These are phyloP conservation scores for Suillus sp. DNA, from an alignment of 768 basidiomycete genomes.

Conservation along the genomic window DNA sequence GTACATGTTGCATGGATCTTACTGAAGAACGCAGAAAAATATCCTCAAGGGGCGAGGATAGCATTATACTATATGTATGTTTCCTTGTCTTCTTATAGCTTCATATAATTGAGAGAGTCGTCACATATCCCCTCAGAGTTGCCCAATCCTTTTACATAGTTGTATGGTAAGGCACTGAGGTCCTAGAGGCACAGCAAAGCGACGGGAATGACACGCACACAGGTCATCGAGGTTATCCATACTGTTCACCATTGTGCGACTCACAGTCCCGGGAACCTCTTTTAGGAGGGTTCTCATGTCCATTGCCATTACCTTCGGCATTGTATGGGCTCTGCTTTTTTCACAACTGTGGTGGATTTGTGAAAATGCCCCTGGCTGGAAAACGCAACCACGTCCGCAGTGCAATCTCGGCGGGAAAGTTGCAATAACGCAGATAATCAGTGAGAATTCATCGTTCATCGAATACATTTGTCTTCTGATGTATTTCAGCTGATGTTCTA, in stretches of 20 bases:
- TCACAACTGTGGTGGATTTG: slow-evolving; percentile 1
- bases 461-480: not conserved
- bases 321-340: not conserved
- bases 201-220: not conserved
- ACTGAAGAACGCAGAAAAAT: not conserved
- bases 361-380: not conserved
- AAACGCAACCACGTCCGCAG: not conserved
- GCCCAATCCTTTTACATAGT: not conserved
- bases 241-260: not conserved
- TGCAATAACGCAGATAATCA: not conserved
- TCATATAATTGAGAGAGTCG: not conserved
- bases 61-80: not conserved
- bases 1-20: not conserved
- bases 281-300: not conserved
- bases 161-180: not conserved
- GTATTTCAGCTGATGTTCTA: slow-evolving; percentile 45
- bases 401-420: not conserved
- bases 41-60: not conserved
- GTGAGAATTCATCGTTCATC: not conserved
- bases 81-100: not conserved
- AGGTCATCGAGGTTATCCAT: not conserved
- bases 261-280: not conserved
- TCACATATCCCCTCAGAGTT: not conserved
- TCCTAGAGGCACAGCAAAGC: not conserved
- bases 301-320: not conserved